Evolutionary conservation across 805 yeast genomes (phyloP), one percentile per base, ranked within the genome.

Genomic region (Ogataea neopini): DNA sequence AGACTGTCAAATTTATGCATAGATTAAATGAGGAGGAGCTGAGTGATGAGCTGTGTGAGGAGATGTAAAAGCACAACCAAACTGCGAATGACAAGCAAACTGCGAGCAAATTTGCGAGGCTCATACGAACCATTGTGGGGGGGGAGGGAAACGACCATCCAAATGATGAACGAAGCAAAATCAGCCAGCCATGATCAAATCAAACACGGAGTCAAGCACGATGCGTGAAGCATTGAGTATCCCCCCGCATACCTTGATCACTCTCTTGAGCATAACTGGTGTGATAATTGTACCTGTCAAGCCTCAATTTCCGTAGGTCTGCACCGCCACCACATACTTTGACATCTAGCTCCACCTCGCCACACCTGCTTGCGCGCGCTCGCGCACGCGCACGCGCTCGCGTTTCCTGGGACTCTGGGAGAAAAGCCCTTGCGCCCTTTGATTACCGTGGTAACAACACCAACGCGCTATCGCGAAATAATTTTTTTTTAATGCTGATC

Each of bases 1-100:
- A 75, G 39, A 75, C 83, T 2, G 73, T 76, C 4, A 82, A 80
- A 57, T 80, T 82, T 59, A 84, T 86, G 85, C 92, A 86, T 64
- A 73, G 80, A 45, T 74, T 86, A 47, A 69, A 81, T 46, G 73
- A 75, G 38, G 77, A 75, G 4, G 82, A 81, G 48, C 61, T 85
- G 3, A 53, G 73, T 11, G 80, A 77, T 17, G 86, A 79, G 54
- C 69, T 84, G 20, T 61, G 58, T 25, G 72, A 72, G 52, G 65
- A 66, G 37, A 30, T 67, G 47, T 66, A 15, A 26, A 3, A 9
- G 17, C n/a, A n/a, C n/a, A n/a, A n/a, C n/a, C n/a, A n/a, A n/a
- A n/a, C n/a, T n/a, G n/a, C n/a, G n/a, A n/a, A n/a, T n/a, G n/a
- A n/a, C n/a, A n/a, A n/a, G n/a, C n/a, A n/a, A n/a, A n/a, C n/a